Base-by-base conservation (phyloP, 176 grass and related monocot species). In the Oryza longistaminata region DNA sequence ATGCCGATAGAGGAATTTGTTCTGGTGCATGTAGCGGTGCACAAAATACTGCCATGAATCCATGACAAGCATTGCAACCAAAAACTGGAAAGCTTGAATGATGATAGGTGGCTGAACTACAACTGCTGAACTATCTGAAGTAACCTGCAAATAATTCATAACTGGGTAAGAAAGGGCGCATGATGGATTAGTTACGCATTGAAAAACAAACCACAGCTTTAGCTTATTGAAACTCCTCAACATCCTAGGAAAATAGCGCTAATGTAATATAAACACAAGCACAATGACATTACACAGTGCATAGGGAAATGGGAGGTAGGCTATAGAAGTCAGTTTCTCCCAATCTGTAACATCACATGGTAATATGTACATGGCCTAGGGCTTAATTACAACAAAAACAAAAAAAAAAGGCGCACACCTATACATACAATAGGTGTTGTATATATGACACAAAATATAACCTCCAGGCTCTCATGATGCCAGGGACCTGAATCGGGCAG, bases 21-120 rank as follows among this genome's bases (percentile, higher is more conserved):
- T 97, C 71, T 94, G 90, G 65, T 97, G 94, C 94, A 97, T 97
- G 70, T 94, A 94, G 34, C 92, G 83, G 86, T 97, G 94, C 77
- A 97, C 86, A 27, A 97, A 97, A 70, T 97, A 97, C 27, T 97
- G 92, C 94, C 94, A 97, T 70, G 86, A 70, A 53, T 94, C 94
- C 94, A 97, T 97, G 70, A 97, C 73, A 5, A 97, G 48, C 94
- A 97, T 97, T 45, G 94, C 94, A 26, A 94, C 44, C 22, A 92
- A n/a, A 80, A 97, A 86, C 50, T 97, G 92, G 64, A 92, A 88
- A 22, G 85, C 73, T 71, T 94, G 94, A 72, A 92, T n/a, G 1
- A 64, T 37, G 4, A 97, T 75, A 79, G 92, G 46, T 71, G 90
- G 94, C 60, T 97, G 94, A 45, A 82, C 78, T 88, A 84, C 13